Base-by-base conservation (phyloP, 202 grass and related monocot species). In the Zizania palustris region DNA sequence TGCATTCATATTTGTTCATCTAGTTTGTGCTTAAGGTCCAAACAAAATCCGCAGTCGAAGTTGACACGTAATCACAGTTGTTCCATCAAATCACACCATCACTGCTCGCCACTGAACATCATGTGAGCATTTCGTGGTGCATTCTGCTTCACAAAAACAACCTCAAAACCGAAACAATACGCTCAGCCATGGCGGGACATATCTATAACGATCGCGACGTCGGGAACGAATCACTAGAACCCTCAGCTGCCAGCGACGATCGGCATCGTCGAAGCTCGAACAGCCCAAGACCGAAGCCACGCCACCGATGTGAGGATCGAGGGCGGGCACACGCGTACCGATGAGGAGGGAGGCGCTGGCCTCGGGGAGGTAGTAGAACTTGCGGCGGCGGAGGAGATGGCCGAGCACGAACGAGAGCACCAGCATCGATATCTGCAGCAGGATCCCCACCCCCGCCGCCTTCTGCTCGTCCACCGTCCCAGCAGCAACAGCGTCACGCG, bases 381-480 rank as follows among this genome's bases (percentile, higher is more conserved):
- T 93, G 71, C 80, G 87, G 78, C 87, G 90, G 69, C 87, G 90
- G 48, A 87, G 90, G 68, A 93, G 56, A 42, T 93, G 90, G 1
- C 90, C 84, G 57, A 93, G 86, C 37, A 93, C 90, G 84, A 93
- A 93, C 38, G 90, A 78, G 37, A 93, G 80, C 43, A 93, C 90
- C 53, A 93, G 81, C 90, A 93, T 93, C n/a, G 86, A 93, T 72
- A 93, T 93, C 87, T 93, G 90, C 1, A 89, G 81, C 64, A 93
- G 82, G 53, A 93, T 89, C 50, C 87, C 90, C 44, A 93, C 87
- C 50, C 90, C 87, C 3, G 84, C 81, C 81, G 87, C 90, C 81
- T 93, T 74, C 85, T 92, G 89, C 74, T 93, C 87, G 28, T 89
- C 85, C 45, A 73, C 90, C 74, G 46, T 58, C 69, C 77, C 80